Conservation (phyloP, 371 early-diverging fungal species). For the Gilbertella persicaria region DNA sequence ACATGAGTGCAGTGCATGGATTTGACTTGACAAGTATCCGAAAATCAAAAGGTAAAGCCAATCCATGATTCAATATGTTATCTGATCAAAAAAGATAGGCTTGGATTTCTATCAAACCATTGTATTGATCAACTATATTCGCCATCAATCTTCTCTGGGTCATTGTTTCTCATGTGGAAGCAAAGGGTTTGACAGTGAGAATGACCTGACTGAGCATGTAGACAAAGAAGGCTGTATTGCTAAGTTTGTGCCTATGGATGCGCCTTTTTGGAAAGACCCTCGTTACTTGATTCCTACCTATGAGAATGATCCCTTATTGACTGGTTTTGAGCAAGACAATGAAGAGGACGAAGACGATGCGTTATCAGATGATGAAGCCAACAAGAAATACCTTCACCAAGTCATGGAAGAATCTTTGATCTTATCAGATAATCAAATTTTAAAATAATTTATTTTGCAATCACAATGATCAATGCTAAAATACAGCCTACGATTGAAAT, state of each 20-base stretch:
- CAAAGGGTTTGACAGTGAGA: conserved; percentile 47
- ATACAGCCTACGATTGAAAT: conserved; percentile 65
- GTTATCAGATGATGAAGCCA: conserved; percentile 35
- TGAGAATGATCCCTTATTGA: conserved; percentile 88
- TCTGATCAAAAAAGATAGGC: no score
- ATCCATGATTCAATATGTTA: neutral
- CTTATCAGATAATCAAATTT: conserved; percentile 7
- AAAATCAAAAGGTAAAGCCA: conserved; percentile 41
- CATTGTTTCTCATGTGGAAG: conserved; percentile 80
- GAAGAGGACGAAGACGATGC: conserved; percentile 38
- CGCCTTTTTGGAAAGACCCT: conserved; percentile 77
- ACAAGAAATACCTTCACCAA: conserved; percentile 32
- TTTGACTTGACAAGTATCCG: conserved; percentile 75
- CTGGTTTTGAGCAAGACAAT: conserved; percentile 68
- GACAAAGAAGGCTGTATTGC: conserved; percentile 48
- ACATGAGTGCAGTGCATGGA: conserved; percentile 72
- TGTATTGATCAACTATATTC: conserved; percentile 86
- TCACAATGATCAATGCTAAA: conserved; percentile 51
- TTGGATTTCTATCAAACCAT: conserved; percentile 87
- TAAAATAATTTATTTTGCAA: conserved; percentile 43
- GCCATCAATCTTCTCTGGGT: conserved; percentile 65
- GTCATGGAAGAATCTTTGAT: conserved; percentile 26
- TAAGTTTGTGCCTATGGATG: conserved; percentile 50
- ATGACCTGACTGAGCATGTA: conserved; percentile 56
- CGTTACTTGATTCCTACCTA: conserved; percentile 77